Evolutionary conservation across 2,329 filamentous ascomycete species (phyloP).

Genomic region (Pestalotiopsis sp.): DNA sequence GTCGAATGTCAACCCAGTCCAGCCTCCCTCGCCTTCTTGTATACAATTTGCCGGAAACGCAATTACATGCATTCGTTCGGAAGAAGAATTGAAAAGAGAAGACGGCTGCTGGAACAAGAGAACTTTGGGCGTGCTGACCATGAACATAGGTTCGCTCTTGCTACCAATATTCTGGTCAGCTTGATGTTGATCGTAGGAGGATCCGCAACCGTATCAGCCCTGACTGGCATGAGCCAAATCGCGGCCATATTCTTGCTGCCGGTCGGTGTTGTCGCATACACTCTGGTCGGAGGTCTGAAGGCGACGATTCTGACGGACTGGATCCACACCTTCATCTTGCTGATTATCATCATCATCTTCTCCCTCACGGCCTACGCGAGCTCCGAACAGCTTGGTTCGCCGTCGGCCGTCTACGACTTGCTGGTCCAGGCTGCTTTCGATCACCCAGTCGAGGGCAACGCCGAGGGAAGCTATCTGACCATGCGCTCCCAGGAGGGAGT

Average conservation of each 20-base stretch:
- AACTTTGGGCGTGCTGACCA: background rate
- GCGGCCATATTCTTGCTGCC: conserved; percentile 79
- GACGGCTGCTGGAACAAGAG: background rate
- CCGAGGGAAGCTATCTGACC: conserved; percentile 80
- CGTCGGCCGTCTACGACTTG: conserved; percentile 76
- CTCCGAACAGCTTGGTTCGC: conserved; percentile 72
- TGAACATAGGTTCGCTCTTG: conserved; percentile 66
- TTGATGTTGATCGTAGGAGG: conserved; percentile 89
- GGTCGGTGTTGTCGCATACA: conserved; percentile 80
- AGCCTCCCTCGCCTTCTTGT: background rate
- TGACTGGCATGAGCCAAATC: conserved; percentile 75
- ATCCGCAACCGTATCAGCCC: conserved; percentile 69
- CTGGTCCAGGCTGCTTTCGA: conserved; percentile 67
- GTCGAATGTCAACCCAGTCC: background rate
- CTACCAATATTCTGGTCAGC: conserved; percentile 86
- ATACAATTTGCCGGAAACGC: background rate
- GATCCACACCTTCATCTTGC: conserved; percentile 81
- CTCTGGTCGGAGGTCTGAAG: conserved; percentile 77
- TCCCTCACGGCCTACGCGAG: conserved; percentile 81
- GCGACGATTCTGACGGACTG: conserved; percentile 86
- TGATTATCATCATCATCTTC: conserved; percentile 86
- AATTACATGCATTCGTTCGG: no score
- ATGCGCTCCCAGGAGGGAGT: conserved; percentile 81
- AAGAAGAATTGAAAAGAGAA: no score
- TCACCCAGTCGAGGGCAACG: conserved; percentile 81